Percentiles rank a stretch among this genome's conserved stretches.
Conservation (phyloP, 345 rosid genomes). For the Salix arbutifolia region DNA sequence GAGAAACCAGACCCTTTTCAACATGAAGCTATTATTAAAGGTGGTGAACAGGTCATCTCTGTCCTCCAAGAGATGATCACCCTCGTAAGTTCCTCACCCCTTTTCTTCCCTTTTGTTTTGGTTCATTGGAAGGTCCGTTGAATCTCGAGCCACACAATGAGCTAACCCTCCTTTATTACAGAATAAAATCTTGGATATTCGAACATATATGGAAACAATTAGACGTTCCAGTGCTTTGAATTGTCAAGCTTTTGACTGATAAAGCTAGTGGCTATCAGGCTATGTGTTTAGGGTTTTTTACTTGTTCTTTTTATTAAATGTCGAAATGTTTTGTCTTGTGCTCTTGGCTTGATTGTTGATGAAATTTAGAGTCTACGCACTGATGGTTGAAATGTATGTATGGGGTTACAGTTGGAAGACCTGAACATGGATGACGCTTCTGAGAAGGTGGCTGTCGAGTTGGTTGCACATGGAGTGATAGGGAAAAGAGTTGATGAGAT, state of each 20-base stretch:
- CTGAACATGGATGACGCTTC: conserved; percentile 90
- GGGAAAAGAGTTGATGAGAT: conserved; percentile 94
- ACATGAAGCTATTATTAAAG: conserved; percentile 74
- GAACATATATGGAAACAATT: too few relatives aligned
- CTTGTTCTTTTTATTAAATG: background rate
- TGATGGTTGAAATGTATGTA: conserved; percentile 11
- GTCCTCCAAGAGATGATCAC: conserved; percentile 85
- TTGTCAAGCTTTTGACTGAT: background rate
- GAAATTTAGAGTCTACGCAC: background rate
- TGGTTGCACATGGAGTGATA: conserved; percentile 89
- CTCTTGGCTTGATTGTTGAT: background rate
- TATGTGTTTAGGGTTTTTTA: background rate
- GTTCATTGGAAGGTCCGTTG: background rate
- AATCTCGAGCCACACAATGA: too few relatives aligned
- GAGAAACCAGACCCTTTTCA: conserved; percentile 47
- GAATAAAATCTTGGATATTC: too few relatives aligned
- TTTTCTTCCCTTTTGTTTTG: background rate
- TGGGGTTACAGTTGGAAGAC: conserved; percentile 55
- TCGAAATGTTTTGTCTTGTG: background rate
- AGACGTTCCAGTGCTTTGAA: too few relatives aligned
- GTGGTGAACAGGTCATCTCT: conserved; percentile 92
- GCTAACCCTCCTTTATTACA: too few relatives aligned
- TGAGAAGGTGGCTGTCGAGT: conserved; percentile 79
- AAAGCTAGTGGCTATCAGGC: background rate
- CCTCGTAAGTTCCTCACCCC: conserved; percentile 37